Percentiles rank a stretch among this genome's conserved stretches.
Evolutionary conservation across 2,329 filamentous ascomycete species (phyloP).

Genomic region (Penicillium sclerotiorum): DNA sequence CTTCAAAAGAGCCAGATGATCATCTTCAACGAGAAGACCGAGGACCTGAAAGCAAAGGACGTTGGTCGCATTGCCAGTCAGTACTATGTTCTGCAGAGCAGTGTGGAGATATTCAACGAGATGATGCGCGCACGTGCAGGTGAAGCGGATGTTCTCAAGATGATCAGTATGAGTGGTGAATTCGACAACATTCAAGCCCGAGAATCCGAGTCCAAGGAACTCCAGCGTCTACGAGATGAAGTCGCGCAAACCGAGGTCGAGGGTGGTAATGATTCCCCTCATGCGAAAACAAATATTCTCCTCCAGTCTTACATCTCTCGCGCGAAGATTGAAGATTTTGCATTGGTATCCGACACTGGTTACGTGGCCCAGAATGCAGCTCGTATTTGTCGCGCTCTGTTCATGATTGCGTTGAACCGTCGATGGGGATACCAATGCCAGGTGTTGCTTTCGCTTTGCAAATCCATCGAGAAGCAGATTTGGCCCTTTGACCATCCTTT

Average conservation of each 20-base stretch:
- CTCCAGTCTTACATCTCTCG: conserved; percentile 92
- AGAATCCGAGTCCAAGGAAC: conserved; percentile 85
- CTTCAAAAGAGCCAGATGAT: conserved; percentile 97
- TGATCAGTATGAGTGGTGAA: conserved; percentile 97
- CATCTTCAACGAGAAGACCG: conserved; percentile 92
- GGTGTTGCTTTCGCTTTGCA: conserved; percentile 86
- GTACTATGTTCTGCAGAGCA: conserved; percentile 91
- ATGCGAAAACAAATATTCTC: conserved; percentile 93
- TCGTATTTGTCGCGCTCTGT: conserved; percentile 89
- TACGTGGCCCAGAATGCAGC: conserved; percentile 96
- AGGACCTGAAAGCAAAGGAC: conserved; percentile 91
- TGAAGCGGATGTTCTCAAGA: conserved; percentile 89
- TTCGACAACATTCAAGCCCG: conserved; percentile 96
- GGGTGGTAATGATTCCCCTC: conserved; percentile 66
- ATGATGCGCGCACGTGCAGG: conserved; percentile 86
- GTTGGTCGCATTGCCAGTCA: conserved; percentile 96
- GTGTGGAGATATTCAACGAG: conserved; percentile 92
- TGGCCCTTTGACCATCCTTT: conserved; percentile 96
- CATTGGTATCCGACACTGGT: conserved; percentile 84
- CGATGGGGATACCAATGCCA: conserved; percentile 95
- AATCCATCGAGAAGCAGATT: conserved; percentile 93
- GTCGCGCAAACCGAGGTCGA: conserved; percentile 77
- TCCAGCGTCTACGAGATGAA: conserved; percentile 72
- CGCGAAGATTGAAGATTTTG: conserved; percentile 88
- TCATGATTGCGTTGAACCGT: conserved; percentile 95